phyloP scores from a whole-genome alignment of 192 early-diverging fungal species.

The Entomortierella chlamydospora region DNA sequence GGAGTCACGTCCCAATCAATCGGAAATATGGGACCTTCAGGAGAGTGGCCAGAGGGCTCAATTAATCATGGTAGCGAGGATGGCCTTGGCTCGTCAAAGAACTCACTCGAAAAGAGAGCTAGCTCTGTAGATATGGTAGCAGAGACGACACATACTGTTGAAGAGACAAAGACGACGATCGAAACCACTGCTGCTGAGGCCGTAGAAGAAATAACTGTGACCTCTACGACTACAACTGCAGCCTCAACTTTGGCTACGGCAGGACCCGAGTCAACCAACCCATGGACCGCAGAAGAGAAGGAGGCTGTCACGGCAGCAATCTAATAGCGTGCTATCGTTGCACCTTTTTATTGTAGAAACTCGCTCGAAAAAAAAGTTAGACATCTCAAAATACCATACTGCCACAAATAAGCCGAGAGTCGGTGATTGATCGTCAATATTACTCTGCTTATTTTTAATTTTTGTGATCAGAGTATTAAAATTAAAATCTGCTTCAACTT shows the following conservation, averaged over 20 bases:
- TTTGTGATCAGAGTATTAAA: too few relatives aligned
- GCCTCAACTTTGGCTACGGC: slow-evolving; percentile 25
- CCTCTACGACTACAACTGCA: background rate
- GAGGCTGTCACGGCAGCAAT: background rate
- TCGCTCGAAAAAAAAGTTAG: background rate
- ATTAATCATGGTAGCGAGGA: slow-evolving; percentile 6
- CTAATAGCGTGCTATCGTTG: background rate
- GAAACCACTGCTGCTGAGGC: slow-evolving; percentile 13
- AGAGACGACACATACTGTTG: background rate
- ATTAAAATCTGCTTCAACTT: too few relatives aligned
- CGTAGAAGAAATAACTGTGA: slow-evolving; percentile 12
- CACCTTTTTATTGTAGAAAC: background rate
- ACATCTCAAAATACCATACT: background rate
- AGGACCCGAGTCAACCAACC: slow-evolving; percentile 51
- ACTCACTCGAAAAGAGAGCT: slow-evolving; percentile 17
- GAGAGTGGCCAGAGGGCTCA: slow-evolving; percentile 36
- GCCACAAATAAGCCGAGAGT: background rate
- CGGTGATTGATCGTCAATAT: background rate
- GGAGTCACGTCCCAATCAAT: slow-evolving; percentile 58
- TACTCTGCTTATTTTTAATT: too few relatives aligned
- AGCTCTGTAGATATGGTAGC: background rate
- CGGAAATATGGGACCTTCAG: slow-evolving; percentile 45
- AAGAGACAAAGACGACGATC: slow-evolving; percentile 14
- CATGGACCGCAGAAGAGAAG: slow-evolving; percentile 28
- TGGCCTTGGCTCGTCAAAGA: slow-evolving; percentile 18